Evolutionary conservation across 768 basidiomycete species (phyloP).

Genomic region (Naganishia antarctica): DNA sequence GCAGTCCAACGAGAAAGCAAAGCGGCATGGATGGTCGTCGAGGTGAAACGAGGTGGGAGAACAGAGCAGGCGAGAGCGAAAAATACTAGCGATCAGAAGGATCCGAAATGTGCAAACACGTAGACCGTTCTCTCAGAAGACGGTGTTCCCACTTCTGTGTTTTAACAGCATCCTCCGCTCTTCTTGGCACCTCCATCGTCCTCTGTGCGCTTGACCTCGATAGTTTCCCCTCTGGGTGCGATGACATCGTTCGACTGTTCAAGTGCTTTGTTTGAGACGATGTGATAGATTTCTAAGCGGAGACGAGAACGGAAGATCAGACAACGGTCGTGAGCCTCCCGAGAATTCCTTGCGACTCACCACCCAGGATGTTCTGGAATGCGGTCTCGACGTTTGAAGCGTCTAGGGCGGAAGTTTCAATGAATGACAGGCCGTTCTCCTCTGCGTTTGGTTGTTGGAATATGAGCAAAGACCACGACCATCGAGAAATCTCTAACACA

Average conservation of each 20-base stretch:
- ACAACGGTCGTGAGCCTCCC: background rate
- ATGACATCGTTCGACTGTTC: slow-evolving; percentile 72
- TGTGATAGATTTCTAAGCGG: slow-evolving; percentile 83
- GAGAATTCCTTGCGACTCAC: slow-evolving; percentile 52
- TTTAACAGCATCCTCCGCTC: slow-evolving; percentile 50
- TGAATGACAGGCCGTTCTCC: slow-evolving; percentile 87
- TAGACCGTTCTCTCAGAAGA: too few relatives aligned
- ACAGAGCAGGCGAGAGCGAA: background rate
- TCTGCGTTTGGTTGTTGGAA: slow-evolving; percentile 53
- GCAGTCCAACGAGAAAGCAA: background rate
- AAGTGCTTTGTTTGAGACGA: slow-evolving; percentile 90
- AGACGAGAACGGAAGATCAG: background rate
- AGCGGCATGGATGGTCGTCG: slow-evolving; percentile 8
- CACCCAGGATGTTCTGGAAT: slow-evolving; percentile 92
- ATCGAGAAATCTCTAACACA: slow-evolving; percentile 51
- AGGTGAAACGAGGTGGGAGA: background rate
- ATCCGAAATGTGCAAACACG: too few relatives aligned
- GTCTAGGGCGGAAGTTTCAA: slow-evolving; percentile 99
- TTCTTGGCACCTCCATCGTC: slow-evolving; percentile 49
- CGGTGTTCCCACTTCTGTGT: background rate
- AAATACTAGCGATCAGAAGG: too few relatives aligned
- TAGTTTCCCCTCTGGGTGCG: slow-evolving; percentile 67
- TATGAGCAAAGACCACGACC: background rate
- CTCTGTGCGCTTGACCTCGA: slow-evolving; percentile 70
- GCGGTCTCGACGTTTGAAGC: slow-evolving; percentile 96